Evolutionary conservation across 352 stramenopile genomes (phyloP).

Genomic region (Phytophthora quininea): DNA sequence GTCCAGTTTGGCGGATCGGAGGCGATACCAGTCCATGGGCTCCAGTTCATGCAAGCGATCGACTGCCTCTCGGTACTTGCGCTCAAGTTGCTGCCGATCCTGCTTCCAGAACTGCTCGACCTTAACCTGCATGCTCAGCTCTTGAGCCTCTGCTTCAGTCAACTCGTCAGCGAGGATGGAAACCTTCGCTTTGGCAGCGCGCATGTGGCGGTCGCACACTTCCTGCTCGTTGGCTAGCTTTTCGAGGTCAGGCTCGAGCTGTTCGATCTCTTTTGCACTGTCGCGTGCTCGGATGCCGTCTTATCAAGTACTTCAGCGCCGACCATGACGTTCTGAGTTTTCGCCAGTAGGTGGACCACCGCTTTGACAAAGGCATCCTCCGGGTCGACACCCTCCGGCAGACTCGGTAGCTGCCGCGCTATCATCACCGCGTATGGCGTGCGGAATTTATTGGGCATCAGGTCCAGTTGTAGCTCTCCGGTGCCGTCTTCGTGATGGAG

Average conservation of each 20-base stretch:
- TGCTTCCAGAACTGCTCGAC: slow-evolving; percentile 82
- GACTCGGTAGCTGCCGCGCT: slow-evolving; percentile 64
- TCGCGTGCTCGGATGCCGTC: slow-evolving; percentile 45
- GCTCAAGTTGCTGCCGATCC: slow-evolving; percentile 56
- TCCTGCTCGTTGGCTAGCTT: slow-evolving; percentile 60
- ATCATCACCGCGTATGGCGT: slow-evolving; percentile 85
- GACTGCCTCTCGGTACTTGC: slow-evolving; percentile 70
- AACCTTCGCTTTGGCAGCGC: slow-evolving; percentile 38
- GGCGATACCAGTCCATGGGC: slow-evolving; percentile 76
- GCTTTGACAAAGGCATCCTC: slow-evolving; percentile 74
- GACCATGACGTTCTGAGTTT: slow-evolving; percentile 79
- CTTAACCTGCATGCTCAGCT: slow-evolving; percentile 80
- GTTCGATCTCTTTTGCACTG: slow-evolving; percentile 35
- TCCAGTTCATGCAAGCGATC: slow-evolving; percentile 53
- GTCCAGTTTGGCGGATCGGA: slow-evolving; percentile 70
- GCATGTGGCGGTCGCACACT: slow-evolving; percentile 44
- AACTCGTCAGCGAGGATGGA: slow-evolving; percentile 42
- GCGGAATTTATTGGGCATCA: slow-evolving; percentile 70
- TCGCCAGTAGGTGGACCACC: slow-evolving; percentile 74
- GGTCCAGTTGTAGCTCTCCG: slow-evolving; percentile 68
- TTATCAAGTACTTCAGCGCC: slow-evolving; percentile 69
- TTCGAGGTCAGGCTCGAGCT: slow-evolving; percentile 40
- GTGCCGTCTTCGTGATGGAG: slow-evolving; percentile 34
- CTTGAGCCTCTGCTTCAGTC: slow-evolving; percentile 50
- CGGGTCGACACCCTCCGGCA: slow-evolving; percentile 73